These are phyloP conservation scores for Aspergillus arachidicola DNA, from an alignment of 2,329 filamentous ascomycete genomes.

Conservation along the genomic window DNA sequence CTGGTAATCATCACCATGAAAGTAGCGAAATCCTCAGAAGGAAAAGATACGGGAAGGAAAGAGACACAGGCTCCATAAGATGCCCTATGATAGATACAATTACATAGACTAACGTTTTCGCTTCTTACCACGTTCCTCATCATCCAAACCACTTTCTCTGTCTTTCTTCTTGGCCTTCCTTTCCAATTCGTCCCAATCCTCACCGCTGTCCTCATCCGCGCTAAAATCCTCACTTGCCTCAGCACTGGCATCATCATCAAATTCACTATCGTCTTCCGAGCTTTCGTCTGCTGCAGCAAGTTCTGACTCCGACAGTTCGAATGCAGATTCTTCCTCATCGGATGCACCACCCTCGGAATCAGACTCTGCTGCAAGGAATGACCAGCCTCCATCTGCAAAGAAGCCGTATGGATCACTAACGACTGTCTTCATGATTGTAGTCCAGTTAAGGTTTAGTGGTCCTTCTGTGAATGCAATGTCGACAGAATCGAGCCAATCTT, in stretches of 20 bases:
- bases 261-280: conserved; percentile 88
- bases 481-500: conserved; percentile 95
- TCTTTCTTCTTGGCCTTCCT: conserved; percentile 74
- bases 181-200: conserved; percentile 95
- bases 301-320: conserved; percentile 86
- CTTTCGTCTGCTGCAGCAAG: conserved; percentile 71
- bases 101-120: conserved; percentile 62
- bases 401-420: conserved; percentile 91
- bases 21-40: neutral
- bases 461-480: conserved; percentile 95
- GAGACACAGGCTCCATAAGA: neutral
- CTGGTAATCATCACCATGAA: neutral
- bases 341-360: conserved; percentile 79
- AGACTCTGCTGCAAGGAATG: conserved; percentile 82
- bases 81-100: neutral
- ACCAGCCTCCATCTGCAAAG: conserved; percentile 94
- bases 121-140: conserved; percentile 68
- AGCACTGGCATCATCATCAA: conserved; percentile 86
- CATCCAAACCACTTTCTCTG: conserved; percentile 55
- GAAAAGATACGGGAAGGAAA: conserved; percentile 4
- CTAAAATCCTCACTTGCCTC: conserved; percentile 66
- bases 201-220: conserved; percentile 71
- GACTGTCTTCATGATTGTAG: conserved; percentile 99
- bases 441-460: conserved; percentile 97
- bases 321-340: conserved; percentile 85